Percentiles rank a stretch among this genome's conserved stretches.
phyloP scores from a whole-genome alignment of 495 filamentous ascomycete species.

The Xylaria flabelliformis region DNA sequence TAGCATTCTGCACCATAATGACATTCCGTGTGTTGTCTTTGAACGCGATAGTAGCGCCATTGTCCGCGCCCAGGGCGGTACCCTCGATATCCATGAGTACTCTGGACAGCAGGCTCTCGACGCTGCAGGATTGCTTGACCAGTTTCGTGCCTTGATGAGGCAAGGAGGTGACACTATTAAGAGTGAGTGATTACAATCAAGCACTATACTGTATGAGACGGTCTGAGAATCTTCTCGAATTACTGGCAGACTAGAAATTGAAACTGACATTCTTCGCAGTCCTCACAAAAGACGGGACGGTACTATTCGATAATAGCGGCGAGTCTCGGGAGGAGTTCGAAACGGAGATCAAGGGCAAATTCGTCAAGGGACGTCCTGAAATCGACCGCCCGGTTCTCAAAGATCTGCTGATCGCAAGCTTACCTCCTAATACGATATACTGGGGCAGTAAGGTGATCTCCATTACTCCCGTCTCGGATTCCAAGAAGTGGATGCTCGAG shows the following conservation, averaged over 20 bases:
- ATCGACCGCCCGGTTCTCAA: slow-evolving; percentile 52
- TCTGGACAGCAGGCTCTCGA: slow-evolving; percentile 54
- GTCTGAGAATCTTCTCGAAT: background rate
- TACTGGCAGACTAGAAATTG: background rate
- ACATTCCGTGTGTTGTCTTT: slow-evolving; percentile 54
- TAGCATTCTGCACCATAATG: slow-evolving; percentile 52
- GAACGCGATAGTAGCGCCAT: slow-evolving; percentile 51
- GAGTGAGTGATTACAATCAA: background rate
- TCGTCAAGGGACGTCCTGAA: slow-evolving; percentile 52
- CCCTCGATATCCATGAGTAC: slow-evolving; percentile 55
- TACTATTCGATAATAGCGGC: slow-evolving; percentile 46
- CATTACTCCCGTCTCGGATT: slow-evolving; percentile 26
- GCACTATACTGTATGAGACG: background rate
- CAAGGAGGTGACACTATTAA: slow-evolving; percentile 46
- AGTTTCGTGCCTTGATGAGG: slow-evolving; percentile 44
- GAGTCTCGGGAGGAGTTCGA: slow-evolving; percentile 10
- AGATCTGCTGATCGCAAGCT: slow-evolving; percentile 45
- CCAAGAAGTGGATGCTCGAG: slow-evolving; percentile 41
- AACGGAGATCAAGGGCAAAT: background rate
- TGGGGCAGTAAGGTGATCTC: slow-evolving; percentile 52
- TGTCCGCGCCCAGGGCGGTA: slow-evolving; percentile 54
- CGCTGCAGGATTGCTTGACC: slow-evolving; percentile 51
- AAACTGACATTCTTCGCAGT: slow-evolving; percentile 25
- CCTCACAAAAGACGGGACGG: slow-evolving; percentile 47
- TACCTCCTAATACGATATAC: slow-evolving; percentile 50